phyloP scores from a whole-genome alignment of 805 yeast genomes.

The Starmerella lactis-condensi region DNA sequence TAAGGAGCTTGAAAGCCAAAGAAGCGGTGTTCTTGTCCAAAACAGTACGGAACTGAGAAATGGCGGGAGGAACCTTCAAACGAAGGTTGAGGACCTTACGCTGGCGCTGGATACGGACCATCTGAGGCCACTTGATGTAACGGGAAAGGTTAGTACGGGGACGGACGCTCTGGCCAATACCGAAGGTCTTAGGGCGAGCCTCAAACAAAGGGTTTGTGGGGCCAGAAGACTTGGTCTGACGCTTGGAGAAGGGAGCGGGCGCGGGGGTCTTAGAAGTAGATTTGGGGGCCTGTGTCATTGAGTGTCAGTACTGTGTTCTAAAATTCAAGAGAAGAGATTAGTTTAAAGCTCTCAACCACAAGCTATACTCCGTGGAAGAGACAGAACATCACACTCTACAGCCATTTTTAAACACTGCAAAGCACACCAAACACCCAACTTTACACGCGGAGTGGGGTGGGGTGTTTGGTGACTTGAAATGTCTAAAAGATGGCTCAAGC shows the following conservation, averaged over 20 bases:
- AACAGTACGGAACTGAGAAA: constrained; percentile 88
- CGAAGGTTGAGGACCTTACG: constrained; percentile 88
- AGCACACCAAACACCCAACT: too few species aligned
- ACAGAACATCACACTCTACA: constrained; percentile 17
- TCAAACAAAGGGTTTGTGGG: constrained; percentile 55
- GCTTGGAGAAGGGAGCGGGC: constrained; percentile 32
- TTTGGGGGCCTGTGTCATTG: constrained; percentile 28
- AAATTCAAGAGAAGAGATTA: constrained; percentile 1
- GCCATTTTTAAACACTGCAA: too few species aligned
- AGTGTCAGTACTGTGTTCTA: constrained; percentile 18
- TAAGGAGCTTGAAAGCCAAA: constrained; percentile 87
- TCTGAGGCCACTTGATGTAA: constrained; percentile 98
- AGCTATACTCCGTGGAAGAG: constrained; percentile 18
- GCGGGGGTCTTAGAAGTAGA: constrained; percentile 98
- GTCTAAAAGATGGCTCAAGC: constrained; percentile 5
- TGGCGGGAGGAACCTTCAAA: constrained; percentile 97
- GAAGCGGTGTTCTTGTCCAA: constrained; percentile 98
- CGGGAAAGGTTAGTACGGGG: constrained; percentile 90
- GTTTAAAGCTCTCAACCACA: constrained; percentile 15
- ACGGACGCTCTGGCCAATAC: constrained; percentile 91
- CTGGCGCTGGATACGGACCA: constrained; percentile 96
- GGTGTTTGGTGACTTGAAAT: too few species aligned
- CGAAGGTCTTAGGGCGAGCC: constrained; percentile 79
- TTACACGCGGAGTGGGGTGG: too few species aligned
- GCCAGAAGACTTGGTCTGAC: constrained; percentile 34